Base-by-base conservation (phyloP, 2,329 filamentous ascomycete genomes). In the Simplicillium sp. region DNA sequence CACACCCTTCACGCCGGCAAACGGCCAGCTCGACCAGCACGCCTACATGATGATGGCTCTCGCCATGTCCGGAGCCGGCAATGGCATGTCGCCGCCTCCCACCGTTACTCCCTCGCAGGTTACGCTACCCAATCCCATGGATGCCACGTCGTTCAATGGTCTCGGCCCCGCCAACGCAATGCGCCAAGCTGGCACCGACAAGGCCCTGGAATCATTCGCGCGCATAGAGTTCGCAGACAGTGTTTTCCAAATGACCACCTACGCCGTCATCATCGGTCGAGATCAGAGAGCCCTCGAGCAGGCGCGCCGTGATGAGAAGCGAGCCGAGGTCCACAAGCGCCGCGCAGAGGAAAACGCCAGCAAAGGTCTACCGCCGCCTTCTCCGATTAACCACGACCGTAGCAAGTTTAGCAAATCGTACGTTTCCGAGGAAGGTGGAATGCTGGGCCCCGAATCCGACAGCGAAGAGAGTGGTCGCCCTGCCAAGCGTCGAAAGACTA, bases 201-300 rank as follows among this genome's bases (percentile, higher is more conserved):
- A 68, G 48, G 63, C 60, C 37, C 58, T 78, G 12, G 70, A 77
- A 51, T 76, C 73, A 3, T 78, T 76, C 55, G 74, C 74, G 34
- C 66, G 69, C 39, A 66, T 89, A 45, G 75, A 80, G 51, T 88
- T 89, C 55, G 71, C 75, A 49, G 84, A 89, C 64, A 82, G 83
- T 54, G 74, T 80, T 42, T 88, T 85, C 57, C 84, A 85, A 60
- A 84, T 89, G 78, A 86, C 80, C 39, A 87, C 82, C 2, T 82
- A 81, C 50, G 71, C 76, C 39, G 73, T 88, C 50, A 75, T 84
- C 42, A 76, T 89, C 20, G 84, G 83, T 41, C 80, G 84, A 45
- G 84, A 88, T 58, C 70, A 80, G 51, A 63, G 68, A 39, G 78
- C 78, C 9, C 60, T 77, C 48, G 62, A 70, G 41, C 68, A 75